Percentiles rank a stretch among this genome's conserved stretches.
These are phyloP conservation scores for Thraustotheca clavata DNA, from an alignment of 352 stramenopile species.

Conservation along the genomic window DNA sequence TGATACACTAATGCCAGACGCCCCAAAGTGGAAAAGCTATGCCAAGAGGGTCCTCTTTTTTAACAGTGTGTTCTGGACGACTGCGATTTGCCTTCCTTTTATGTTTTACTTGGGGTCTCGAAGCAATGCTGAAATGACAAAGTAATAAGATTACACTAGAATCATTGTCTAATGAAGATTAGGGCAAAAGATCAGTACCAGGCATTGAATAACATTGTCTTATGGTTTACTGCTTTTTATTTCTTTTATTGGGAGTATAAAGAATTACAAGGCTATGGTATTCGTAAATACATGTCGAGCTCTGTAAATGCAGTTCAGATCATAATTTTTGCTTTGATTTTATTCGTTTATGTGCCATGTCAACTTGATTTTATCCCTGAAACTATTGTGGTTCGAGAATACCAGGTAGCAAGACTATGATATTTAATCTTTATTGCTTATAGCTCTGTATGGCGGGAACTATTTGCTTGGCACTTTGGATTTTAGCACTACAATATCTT, in stretches of 20 bases:
- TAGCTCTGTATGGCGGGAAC: conserved; percentile 45
- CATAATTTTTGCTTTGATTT: conserved; percentile 5
- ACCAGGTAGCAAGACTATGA: conserved; percentile 5
- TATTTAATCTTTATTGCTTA: conserved; percentile 23
- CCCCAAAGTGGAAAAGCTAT: conserved; percentile 5
- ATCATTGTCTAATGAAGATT: not conserved
- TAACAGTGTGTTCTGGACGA: conserved; percentile 10
- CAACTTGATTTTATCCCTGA: conserved; percentile 10
- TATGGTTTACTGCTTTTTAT: conserved; percentile 5
- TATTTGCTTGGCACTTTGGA: conserved; percentile 52
- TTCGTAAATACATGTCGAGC: conserved; percentile 14
- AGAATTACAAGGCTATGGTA: conserved; percentile 15
- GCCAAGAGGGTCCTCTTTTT: conserved; percentile 7
- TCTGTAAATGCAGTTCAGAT: conserved; percentile 16
- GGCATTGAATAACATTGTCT: conserved; percentile 8
- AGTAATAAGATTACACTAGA: not conserved
- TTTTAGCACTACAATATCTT: conserved; percentile 63
- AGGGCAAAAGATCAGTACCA: conserved; percentile 17
- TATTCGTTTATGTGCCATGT: conserved; percentile 19
- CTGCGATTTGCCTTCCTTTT: not conserved
- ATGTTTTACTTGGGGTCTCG: not conserved
- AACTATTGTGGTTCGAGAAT: not conserved
- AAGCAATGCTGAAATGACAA: not conserved
- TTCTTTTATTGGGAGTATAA: conserved; percentile 20
- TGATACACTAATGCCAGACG: conserved; percentile 12